These are phyloP conservation scores for Truncatella angustata DNA, from an alignment of 2,329 filamentous ascomycete genomes.

Conservation along the genomic window DNA sequence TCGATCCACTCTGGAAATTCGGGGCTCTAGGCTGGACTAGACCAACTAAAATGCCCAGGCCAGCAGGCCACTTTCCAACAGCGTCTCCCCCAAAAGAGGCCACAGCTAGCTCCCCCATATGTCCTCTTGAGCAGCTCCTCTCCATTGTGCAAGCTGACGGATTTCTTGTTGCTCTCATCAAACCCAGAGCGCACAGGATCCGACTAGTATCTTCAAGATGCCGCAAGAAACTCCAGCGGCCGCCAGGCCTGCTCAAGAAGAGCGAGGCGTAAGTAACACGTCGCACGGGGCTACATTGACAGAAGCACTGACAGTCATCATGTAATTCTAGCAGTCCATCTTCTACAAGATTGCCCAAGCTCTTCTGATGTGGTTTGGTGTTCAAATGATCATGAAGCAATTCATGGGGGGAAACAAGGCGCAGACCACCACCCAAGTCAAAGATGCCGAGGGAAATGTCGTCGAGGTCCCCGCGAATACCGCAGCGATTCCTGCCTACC, in stretches of 20 bases:
- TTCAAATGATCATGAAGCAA: constrained; percentile 58
- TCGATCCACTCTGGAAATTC: constrained; percentile 6
- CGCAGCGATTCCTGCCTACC: constrained; percentile 61
- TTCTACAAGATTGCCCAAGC: constrained; percentile 50
- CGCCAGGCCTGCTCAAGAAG: constrained; percentile 25
- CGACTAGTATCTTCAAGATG: no score
- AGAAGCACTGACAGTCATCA: constrained; percentile 11
- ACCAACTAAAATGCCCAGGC: background rate
- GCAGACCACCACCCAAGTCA: constrained; percentile 44
- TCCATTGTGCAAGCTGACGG: no score
- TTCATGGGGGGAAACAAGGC: constrained; percentile 47
- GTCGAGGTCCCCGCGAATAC: constrained; percentile 54
- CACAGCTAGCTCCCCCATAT: background rate
- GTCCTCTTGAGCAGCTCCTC: background rate
- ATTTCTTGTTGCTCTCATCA: no score
- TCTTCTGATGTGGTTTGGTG: constrained; percentile 54
- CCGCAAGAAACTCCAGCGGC: constrained; percentile 29
- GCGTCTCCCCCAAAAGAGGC: background rate
- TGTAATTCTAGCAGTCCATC: constrained; percentile 30
- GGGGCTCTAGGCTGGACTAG: constrained; percentile 7
- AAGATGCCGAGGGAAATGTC: constrained; percentile 50
- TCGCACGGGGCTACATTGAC: background rate
- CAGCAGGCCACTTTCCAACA: background rate
- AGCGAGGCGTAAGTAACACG: constrained; percentile 29
- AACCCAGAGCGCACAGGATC: no score